These are phyloP conservation scores for Nicotiana paniculata DNA, from an alignment of 257 asterid genomes.

Conservation along the genomic window DNA sequence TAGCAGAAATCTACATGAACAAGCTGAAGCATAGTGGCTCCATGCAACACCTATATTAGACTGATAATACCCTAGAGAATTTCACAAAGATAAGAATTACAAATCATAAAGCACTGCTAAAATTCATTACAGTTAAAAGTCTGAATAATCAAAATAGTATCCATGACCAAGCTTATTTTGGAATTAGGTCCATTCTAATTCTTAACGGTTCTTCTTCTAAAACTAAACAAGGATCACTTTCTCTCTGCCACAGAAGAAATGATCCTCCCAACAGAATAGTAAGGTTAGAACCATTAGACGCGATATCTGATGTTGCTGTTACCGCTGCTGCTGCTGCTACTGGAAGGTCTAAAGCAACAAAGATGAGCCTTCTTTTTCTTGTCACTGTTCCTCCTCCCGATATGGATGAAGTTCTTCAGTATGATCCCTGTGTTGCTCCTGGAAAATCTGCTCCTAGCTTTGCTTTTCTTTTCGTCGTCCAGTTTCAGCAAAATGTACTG, in stretches of 20 bases:
- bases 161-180: conserved; percentile 27
- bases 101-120: not conserved
- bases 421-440: conserved; percentile 38
- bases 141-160: not conserved
- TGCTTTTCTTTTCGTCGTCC: conserved; percentile 64
- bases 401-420: conserved; percentile 65
- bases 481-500: conserved; percentile 49
- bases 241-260: conserved; percentile 14
- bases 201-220: conserved; percentile 18
- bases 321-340: conserved; percentile 28
- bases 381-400: conserved; percentile 52
- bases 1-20: not conserved
- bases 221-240: conserved; percentile 20
- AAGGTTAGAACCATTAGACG: conserved; percentile 14
- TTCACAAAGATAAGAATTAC: not conserved
- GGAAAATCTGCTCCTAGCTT: conserved; percentile 47
- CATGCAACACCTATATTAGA: conserved; percentile 1
- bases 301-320: not conserved
- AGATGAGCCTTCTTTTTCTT: conserved; percentile 49
- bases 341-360: conserved; percentile 61
- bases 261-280: conserved; percentile 17
- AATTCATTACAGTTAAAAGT: conserved; percentile 6
- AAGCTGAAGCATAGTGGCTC: not conserved
- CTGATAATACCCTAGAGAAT: not conserved
- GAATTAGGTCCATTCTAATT: conserved; percentile 34